Evolutionary conservation across 2,329 filamentous ascomycete genomes (phyloP).

Genomic region (Onygenales sp.): DNA sequence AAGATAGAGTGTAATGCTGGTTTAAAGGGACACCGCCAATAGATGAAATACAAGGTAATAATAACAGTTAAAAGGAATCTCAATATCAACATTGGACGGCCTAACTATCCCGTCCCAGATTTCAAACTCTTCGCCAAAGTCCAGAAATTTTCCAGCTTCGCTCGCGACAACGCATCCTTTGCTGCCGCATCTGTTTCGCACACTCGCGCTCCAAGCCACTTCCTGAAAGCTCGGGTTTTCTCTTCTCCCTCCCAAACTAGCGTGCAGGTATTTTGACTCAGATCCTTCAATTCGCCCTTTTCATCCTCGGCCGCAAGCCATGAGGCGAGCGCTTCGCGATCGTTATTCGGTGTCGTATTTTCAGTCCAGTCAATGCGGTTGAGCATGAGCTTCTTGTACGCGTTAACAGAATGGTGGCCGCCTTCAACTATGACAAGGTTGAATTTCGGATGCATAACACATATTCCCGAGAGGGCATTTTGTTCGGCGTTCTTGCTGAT

Average conservation of each 20-base stretch:
- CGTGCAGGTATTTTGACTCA: slow-evolving; percentile 70
- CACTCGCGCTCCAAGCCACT: slow-evolving; percentile 73
- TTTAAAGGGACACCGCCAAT: no score
- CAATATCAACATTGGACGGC: background rate
- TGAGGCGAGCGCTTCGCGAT: slow-evolving; percentile 49
- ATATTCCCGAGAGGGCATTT: slow-evolving; percentile 75
- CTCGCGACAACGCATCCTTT: slow-evolving; percentile 64
- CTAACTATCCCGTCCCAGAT: background rate
- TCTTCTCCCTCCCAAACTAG: slow-evolving; percentile 88
- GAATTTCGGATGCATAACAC: slow-evolving; percentile 80
- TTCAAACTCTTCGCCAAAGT: slow-evolving; percentile 65
- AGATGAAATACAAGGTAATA: background rate
- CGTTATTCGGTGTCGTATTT: slow-evolving; percentile 61
- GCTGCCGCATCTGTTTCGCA: slow-evolving; percentile 89
- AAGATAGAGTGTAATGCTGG: no score
- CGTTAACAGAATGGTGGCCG: slow-evolving; percentile 69
- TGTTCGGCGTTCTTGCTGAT: slow-evolving; percentile 89
- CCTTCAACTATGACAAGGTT: slow-evolving; percentile 89
- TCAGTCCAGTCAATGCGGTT: slow-evolving; percentile 93
- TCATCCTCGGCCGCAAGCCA: slow-evolving; percentile 78
- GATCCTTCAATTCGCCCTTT: slow-evolving; percentile 66
- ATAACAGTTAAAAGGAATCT: background rate
- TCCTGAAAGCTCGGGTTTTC: slow-evolving; percentile 69
- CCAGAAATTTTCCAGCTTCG: slow-evolving; percentile 96
- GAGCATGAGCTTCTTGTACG: slow-evolving; percentile 88